Percentiles rank a stretch among this genome's conserved stretches.
These are phyloP conservation scores for Ambrosia trifida DNA, from an alignment of 129 eudicot genomes.

Conservation along the genomic window DNA sequence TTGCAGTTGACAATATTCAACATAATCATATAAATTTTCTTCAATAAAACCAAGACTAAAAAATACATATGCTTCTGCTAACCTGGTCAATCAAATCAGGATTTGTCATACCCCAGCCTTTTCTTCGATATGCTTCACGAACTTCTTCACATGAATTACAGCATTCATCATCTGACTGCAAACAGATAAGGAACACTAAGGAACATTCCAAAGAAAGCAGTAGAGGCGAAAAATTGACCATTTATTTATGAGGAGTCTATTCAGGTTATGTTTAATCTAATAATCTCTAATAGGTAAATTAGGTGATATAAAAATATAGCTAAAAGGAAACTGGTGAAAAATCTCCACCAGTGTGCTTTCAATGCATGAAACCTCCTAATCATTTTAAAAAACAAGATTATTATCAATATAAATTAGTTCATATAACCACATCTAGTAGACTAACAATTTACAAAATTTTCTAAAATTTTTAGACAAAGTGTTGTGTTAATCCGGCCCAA, in stretches of 20 bases:
- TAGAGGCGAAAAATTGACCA: neutral
- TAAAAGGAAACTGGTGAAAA: neutral
- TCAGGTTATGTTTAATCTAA: neutral
- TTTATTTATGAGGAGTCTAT: neutral
- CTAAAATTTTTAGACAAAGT: neutral
- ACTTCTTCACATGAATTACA: slow-evolving; percentile 99
- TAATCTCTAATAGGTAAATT: neutral
- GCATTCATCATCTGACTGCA: slow-evolving; percentile 95
- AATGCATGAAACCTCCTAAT: neutral
- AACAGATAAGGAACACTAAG: slow-evolving; percentile 16
- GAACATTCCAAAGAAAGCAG: neutral
- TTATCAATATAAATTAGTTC: neutral
- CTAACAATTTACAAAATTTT: neutral
- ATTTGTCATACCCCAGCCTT: slow-evolving; percentile 92
- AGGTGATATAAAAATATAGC: neutral
- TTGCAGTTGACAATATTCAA: neutral
- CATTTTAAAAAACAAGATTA: too few species aligned
- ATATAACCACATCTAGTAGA: neutral
- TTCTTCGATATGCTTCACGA: slow-evolving; percentile 96
- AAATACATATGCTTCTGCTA: slow-evolving; percentile 13
- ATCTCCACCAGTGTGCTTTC: neutral
- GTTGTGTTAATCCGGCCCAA: neutral
- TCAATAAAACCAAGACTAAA: slow-evolving; percentile 7
- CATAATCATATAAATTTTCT: neutral
- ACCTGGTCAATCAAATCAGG: slow-evolving; percentile 96